Evolutionary conservation across 495 filamentous ascomycete species (phyloP), one percentile per base, ranked within the genome.

Genomic region (Gamarada debralockiae): DNA sequence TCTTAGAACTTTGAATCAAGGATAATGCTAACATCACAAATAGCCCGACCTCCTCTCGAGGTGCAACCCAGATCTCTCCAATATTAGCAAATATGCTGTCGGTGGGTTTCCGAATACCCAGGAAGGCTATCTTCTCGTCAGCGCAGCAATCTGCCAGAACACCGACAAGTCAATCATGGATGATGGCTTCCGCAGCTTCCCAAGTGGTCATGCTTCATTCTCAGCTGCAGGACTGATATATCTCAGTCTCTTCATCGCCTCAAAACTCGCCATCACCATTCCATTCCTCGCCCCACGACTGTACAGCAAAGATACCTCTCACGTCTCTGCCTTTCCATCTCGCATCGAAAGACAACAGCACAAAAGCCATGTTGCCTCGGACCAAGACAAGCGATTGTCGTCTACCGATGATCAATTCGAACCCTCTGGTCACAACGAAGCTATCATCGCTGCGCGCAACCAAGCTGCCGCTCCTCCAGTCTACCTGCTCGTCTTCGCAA

Each of bases 171-270:
- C 58, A 5, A 70, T 84, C n/a, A 72, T 95, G 48, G 82, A 90
- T 59, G 90, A 96, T 65, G 90, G 89, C 1, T 96, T 95, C 64
- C 80, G 84, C 43, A 91, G 86, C 56, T 96, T 87, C 70, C 90
- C 90, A 21, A 87, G 83, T 42, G 87, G 87, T 57, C 81, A 84
- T 57, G 65, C 76, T 22, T 69, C 68, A 48, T 75, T 76, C 17
- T 69, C 90, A 12, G 90, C 91, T 36, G 86, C 87, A 17, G 88
- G 90, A 3, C 70, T 96, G 25, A 83, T 91, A 61, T 96, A 91
- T 62, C 80, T 90, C 12, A 85, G 87, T 3, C 75, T 88, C 44
- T 85, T 82, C 69, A 63, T 85, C 25, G 80, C 80, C 44, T 80
- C 76, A 65, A 84, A 83, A 56, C 79, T 85, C 48, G 73, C 74